Percentiles rank a stretch among this genome's conserved stretches.
These are phyloP conservation scores for Zelonia costaricensis DNA, from an alignment of 208 protist genomes.

Conservation along the genomic window DNA sequence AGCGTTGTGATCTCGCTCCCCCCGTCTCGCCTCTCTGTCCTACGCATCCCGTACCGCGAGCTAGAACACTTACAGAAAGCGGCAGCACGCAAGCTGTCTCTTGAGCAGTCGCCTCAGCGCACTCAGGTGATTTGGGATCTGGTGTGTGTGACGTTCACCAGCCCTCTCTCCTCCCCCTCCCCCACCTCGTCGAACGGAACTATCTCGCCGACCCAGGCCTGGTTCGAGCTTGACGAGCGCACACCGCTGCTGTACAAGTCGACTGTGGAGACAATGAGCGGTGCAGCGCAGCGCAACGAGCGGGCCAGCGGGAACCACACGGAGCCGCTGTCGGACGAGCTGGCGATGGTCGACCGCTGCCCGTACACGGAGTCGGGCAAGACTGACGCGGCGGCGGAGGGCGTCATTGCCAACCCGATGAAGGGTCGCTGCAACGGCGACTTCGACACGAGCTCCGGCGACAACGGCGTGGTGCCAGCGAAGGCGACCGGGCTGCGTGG, in stretches of 20 bases:
- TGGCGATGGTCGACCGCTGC: slow-evolving; percentile 1
- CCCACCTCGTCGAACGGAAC: neutral
- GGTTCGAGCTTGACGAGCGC: neutral
- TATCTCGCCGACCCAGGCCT: neutral
- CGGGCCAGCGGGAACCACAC: neutral
- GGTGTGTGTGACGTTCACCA: neutral
- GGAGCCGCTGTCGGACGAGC: slow-evolving; percentile 19
- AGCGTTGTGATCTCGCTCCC: no score
- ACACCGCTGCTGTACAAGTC: neutral
- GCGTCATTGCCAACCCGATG: neutral
- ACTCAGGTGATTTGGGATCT: neutral
- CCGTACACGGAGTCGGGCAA: neutral
- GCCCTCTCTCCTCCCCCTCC: neutral
- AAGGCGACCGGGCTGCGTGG: neutral
- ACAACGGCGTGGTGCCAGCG: neutral
- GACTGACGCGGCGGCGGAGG: neutral
- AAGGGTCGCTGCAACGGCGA: slow-evolving; percentile 5
- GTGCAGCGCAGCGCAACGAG: neutral
- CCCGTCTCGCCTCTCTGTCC: no score
- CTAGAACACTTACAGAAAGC: neutral
- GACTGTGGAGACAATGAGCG: slow-evolving; percentile 5
- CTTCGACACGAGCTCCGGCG: neutral
- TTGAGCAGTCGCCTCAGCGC: neutral
- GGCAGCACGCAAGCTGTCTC: neutral
- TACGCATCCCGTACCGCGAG: no score